Conservation (phyloP, 352 stramenopile species). For the Phytophthora sojae region DNA sequence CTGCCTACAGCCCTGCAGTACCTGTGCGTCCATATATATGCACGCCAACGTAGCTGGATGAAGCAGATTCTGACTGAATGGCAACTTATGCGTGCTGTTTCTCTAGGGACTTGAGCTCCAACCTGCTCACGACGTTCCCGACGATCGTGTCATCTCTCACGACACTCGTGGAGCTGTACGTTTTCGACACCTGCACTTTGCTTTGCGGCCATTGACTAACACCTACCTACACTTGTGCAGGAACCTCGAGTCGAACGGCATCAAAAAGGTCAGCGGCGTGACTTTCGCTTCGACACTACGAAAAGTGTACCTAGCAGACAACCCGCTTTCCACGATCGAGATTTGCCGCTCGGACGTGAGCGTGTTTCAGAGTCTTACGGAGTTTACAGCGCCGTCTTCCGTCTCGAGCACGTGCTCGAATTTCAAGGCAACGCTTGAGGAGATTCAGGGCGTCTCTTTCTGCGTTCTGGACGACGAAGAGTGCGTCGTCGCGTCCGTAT, state of each 20-base stretch:
- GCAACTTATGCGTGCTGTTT: neutral
- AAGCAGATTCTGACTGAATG: neutral
- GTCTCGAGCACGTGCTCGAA: slow-evolving; percentile 43
- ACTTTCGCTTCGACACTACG: slow-evolving; percentile 62
- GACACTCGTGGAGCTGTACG: slow-evolving; percentile 65
- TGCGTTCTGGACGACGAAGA: slow-evolving; percentile 44
- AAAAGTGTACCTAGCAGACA: slow-evolving; percentile 52
- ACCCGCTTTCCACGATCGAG: slow-evolving; percentile 56
- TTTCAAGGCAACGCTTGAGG: slow-evolving; percentile 24
- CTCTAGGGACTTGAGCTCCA: slow-evolving; percentile 65
- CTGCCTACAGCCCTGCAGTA: slow-evolving; percentile 51
- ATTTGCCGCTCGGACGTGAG: slow-evolving; percentile 55
- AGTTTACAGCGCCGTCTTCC: slow-evolving; percentile 42
- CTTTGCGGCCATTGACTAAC: slow-evolving; percentile 6
- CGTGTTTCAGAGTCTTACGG: slow-evolving; percentile 42
- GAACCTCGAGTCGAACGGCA: slow-evolving; percentile 66
- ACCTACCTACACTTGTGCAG: slow-evolving; percentile 27
- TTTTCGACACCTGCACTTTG: slow-evolving; percentile 4
- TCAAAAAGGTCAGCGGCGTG: slow-evolving; percentile 55
- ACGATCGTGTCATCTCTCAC: slow-evolving; percentile 50
- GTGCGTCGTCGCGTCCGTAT: slow-evolving; percentile 22
- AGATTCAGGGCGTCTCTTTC: slow-evolving; percentile 47
- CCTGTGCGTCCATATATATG: slow-evolving; percentile 45
- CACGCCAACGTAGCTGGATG: neutral
- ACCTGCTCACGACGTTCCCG: slow-evolving; percentile 60